Conservation (phyloP, 148 eudicot species). For the Camellia granthamiana region DNA sequence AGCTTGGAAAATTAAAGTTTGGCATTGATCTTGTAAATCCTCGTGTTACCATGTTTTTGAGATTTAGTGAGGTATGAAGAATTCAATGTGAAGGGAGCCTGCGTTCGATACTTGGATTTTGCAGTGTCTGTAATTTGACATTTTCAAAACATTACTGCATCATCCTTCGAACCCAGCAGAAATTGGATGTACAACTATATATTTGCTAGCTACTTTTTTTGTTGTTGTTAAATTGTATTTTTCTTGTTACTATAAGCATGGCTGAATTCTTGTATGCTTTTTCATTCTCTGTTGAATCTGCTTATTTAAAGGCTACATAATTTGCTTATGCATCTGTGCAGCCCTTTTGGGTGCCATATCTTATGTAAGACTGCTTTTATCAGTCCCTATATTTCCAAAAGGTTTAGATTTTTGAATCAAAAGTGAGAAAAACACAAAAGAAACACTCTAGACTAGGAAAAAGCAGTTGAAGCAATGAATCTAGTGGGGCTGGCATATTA, state of each 20-base stretch:
- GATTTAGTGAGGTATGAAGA: neutral
- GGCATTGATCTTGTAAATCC: neutral
- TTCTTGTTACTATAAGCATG: neutral
- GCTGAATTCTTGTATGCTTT: neutral
- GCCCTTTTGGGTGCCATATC: neutral
- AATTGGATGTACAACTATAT: neutral
- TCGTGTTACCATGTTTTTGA: neutral
- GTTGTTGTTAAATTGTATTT: neutral
- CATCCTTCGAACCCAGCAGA: neutral
- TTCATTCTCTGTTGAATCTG: neutral
- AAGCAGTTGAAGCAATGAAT: neutral
- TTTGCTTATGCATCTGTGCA: neutral
- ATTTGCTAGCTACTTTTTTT: neutral
- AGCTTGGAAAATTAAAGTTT: neutral
- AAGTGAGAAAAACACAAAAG: neutral
- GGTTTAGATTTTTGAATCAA: neutral
- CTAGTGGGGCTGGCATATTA: neutral
- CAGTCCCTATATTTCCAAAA: neutral
- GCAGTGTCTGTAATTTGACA: neutral
- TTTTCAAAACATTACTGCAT: neutral
- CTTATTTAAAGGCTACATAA: neutral
- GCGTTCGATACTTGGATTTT: neutral
- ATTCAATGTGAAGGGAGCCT: neutral
- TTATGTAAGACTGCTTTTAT: neutral
- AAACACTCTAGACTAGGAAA: neutral